A percentile compares a stretch with the other conserved stretches of the same genome.
Evolutionary conservation across 2,329 filamentous ascomycete genomes (phyloP).

Genomic region (Cercospora sp.): DNA sequence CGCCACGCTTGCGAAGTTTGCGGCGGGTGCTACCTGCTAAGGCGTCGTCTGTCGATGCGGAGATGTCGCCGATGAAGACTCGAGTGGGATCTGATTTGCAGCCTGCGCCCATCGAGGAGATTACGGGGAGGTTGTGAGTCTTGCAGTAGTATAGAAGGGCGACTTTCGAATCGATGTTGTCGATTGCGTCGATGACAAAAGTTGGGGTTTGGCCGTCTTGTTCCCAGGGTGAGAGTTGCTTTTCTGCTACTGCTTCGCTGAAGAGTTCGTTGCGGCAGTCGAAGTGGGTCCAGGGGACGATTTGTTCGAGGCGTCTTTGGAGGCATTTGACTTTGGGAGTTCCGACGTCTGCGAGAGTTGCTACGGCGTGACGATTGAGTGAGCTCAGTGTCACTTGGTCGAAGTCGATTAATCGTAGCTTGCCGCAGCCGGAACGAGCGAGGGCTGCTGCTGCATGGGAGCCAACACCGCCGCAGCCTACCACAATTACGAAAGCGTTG

Average conservation of each 20-base stretch:
- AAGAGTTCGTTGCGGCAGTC: slow-evolving; percentile 86
- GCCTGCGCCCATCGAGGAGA: slow-evolving; percentile 93
- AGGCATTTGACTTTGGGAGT: slow-evolving; percentile 88
- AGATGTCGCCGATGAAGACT: slow-evolving; percentile 89
- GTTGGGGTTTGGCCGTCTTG: slow-evolving; percentile 64
- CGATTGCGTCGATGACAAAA: slow-evolving; percentile 95
- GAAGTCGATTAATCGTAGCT: slow-evolving; percentile 88
- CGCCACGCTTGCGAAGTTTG: slow-evolving; percentile 71
- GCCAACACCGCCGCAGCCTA: slow-evolving; percentile 92
- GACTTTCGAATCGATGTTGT: slow-evolving; percentile 98
- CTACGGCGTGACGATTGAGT: slow-evolving; percentile 92
- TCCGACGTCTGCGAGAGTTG: slow-evolving; percentile 90
- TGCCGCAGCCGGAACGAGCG: slow-evolving; percentile 84
- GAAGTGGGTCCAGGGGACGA: slow-evolving; percentile 88
- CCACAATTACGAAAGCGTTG: slow-evolving; percentile 78
- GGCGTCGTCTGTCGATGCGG: slow-evolving; percentile 80
- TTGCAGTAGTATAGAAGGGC: slow-evolving; percentile 85
- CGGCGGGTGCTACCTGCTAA: slow-evolving; percentile 82
- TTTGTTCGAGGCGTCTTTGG: slow-evolving; percentile 74
- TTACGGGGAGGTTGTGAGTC: slow-evolving; percentile 72
- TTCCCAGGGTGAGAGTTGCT: slow-evolving; percentile 66
- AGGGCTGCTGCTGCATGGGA: slow-evolving; percentile 87
- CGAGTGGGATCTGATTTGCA: slow-evolving; percentile 86
- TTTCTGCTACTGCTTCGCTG: slow-evolving; percentile 63
- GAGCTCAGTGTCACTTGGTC: slow-evolving; percentile 96